Base-by-base conservation (phyloP, 768 basidiomycete genomes). In the Kondoa subrosea region DNA sequence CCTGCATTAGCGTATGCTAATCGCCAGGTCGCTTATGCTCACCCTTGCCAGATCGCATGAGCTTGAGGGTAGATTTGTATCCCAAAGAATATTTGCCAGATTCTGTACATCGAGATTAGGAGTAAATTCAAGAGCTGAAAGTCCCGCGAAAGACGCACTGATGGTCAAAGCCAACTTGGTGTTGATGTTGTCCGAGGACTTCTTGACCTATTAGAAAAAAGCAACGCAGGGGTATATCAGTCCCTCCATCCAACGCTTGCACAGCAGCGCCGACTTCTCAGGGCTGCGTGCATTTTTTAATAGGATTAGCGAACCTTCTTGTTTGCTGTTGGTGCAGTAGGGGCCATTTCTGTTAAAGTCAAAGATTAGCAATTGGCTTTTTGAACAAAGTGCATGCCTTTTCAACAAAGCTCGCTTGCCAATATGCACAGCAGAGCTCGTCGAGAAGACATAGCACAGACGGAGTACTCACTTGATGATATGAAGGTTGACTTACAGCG, bases 41-140 rank as follows among this genome's bases (percentile, higher is more conserved):
- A 96, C 93, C 90, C 83, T 95, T 93, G 78, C 95, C 92, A 71
- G 80, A 87, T 77, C 93, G 88, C 89, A 99, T 95, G 80, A 90
- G 87, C 84, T 97, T 96, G 76, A 99, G 82, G 65, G 92, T 90
- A 71, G 90, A 89, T 81, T 97, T 97, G 86, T 96, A 96, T 70
- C 95, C 95, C 70, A 97, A 82, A 66, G 83, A 82, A 85, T 91
- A 97, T 80, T 96, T 93, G 73, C 93, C 93, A 73, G 92, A 96
- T 84, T 97, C 61, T 63, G 61, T 32, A 32, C 61, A 12, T 16
- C 17, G 8, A 63, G 29, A 27, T 14, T n/a, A 14, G 17, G 3
- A 3, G 29, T 31, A 27, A 21, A 17, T 63, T 63, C 29, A 12
- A 14, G 8, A 14, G 17, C 27, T 4, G 27, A 27, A 2, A 30